Percentiles rank a stretch among this genome's conserved stretches.
Conservation (phyloP, 1,139 yeast genomes). For the Taphrina betulina region DNA sequence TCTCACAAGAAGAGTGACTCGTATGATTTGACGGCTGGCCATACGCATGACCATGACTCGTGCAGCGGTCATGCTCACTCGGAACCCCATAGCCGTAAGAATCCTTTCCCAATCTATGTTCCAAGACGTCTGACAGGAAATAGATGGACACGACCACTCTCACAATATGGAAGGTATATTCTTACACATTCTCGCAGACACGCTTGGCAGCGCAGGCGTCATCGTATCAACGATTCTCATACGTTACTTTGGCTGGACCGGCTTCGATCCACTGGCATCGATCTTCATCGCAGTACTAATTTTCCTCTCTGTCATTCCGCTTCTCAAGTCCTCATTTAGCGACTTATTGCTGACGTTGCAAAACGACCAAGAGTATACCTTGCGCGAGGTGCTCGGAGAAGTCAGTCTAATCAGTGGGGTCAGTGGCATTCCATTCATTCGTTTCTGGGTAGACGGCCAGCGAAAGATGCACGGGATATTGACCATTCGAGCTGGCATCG, state of each 20-base stretch:
- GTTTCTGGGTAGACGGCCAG: constrained; percentile 79
- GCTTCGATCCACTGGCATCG: constrained; percentile 91
- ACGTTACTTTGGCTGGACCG: constrained; percentile 51
- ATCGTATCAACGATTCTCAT: constrained; percentile 72
- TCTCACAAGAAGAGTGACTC: constrained; percentile 29
- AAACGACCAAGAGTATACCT: constrained; percentile 56
- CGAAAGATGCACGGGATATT: constrained; percentile 47
- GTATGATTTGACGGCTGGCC: constrained; percentile 32
- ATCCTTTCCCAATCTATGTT: background rate
- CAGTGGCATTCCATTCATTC: constrained; percentile 77
- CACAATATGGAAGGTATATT: constrained; percentile 96
- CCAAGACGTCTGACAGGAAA: no score
- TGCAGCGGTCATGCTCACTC: constrained; percentile 19
- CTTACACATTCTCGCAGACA: constrained; percentile 88
- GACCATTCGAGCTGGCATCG: constrained; percentile 38
- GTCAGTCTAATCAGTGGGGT: constrained; percentile 73
- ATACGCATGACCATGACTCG: constrained; percentile 34
- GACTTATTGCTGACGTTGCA: constrained; percentile 65
- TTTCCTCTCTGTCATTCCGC: constrained; percentile 76
- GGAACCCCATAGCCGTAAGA: no score
- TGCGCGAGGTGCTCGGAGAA: constrained; percentile 66
- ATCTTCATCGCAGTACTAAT: constrained; percentile 79
- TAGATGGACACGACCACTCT: constrained; percentile 47
- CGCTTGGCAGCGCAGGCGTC: constrained; percentile 95
- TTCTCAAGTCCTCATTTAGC: constrained; percentile 75